These are phyloP conservation scores for Trichoderma sp. DNA, from an alignment of 2,329 filamentous ascomycete species.

Conservation along the genomic window DNA sequence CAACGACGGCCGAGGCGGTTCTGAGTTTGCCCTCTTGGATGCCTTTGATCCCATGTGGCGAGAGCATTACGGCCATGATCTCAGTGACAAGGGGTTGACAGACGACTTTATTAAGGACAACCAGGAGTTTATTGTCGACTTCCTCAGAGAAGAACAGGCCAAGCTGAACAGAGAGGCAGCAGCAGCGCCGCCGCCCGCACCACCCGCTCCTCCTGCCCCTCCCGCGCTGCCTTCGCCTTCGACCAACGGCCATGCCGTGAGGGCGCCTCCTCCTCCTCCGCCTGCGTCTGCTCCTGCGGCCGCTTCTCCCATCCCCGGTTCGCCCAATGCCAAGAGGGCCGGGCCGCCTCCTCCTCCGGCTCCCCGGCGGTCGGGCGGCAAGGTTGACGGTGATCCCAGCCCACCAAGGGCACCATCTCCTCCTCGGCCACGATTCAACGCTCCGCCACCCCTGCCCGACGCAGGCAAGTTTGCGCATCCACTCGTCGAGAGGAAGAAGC, in stretches of 20 bases:
- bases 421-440: conserved; percentile 70
- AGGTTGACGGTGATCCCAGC: conserved; percentile 64
- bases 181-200: conserved; percentile 12
- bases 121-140: conserved; percentile 66
- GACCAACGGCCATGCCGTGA: conserved; percentile 35
- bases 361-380: conserved; percentile 56
- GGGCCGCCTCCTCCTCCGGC: conserved; percentile 43
- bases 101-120: conserved; percentile 67
- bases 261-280: conserved; percentile 37
- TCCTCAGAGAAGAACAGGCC: conserved; percentile 57
- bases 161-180: conserved; percentile 27
- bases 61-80: conserved; percentile 63
- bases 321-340: conserved; percentile 22
- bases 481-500: conserved; percentile 25
- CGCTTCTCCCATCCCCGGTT: conserved; percentile 9
- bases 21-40: conserved; percentile 62
- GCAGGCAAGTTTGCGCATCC: conserved; percentile 80
- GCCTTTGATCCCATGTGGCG: conserved; percentile 65
- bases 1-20: conserved; percentile 45
- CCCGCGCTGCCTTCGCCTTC: conserved; percentile 29
- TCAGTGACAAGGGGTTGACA: conserved; percentile 60
- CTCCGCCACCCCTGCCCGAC: conserved; percentile 83
- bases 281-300: conserved; percentile 22
- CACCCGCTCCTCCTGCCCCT: conserved; percentile 15
- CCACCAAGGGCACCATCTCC: conserved; percentile 60